These are phyloP conservation scores for Hyaloscypha hepaticicola DNA, from an alignment of 495 filamentous ascomycete species.

Conservation along the genomic window DNA sequence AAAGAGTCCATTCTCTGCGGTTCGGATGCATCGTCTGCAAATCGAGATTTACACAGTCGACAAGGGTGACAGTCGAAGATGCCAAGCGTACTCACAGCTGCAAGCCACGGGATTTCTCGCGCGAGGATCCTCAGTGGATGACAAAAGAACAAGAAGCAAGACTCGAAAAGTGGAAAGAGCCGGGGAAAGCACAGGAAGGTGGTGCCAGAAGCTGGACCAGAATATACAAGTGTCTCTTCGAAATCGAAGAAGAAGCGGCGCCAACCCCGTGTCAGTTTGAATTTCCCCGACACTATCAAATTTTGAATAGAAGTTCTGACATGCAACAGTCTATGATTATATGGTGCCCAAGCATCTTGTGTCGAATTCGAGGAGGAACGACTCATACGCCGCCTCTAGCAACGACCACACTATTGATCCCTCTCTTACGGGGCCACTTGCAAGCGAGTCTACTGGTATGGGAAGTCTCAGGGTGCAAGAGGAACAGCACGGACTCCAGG, in stretches of 20 bases:
- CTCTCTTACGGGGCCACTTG: background rate
- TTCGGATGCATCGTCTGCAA: conserved; percentile 1
- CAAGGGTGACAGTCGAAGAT: background rate
- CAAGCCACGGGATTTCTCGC: background rate
- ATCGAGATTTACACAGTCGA: background rate
- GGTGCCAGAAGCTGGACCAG: background rate
- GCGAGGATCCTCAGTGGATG: conserved; percentile 5
- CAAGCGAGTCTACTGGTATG: background rate
- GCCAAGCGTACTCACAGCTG: background rate
- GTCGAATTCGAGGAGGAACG: background rate
- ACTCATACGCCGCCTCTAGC: background rate
- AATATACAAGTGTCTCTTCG: background rate
- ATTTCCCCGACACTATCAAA: background rate
- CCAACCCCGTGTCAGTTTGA: background rate
- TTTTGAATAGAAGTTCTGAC: background rate
- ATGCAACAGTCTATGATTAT: background rate
- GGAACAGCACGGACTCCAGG: background rate
- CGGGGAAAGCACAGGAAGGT: background rate
- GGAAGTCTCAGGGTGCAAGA: background rate
- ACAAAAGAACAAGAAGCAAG: background rate
- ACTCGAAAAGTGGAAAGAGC: background rate
- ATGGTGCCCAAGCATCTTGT: background rate
- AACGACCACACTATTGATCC: background rate
- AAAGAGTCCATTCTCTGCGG: background rate
- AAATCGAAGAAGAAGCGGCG: background rate